Evolutionary conservation across 2,329 filamentous ascomycete genomes (phyloP).

Genomic region (Apiospora marii): DNA sequence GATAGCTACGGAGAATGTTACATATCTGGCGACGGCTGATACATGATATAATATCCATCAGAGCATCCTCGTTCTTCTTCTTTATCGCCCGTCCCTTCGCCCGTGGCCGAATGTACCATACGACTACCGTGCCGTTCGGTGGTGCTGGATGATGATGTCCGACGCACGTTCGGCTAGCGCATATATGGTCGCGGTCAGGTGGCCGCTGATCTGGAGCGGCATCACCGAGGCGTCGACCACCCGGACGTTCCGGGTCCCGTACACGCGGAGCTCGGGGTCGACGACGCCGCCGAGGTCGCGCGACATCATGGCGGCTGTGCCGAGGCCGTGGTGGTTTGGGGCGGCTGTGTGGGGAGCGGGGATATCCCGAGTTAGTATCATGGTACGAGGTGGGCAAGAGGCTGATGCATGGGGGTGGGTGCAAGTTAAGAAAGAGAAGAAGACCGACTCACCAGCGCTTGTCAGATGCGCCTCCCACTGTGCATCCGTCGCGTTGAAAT

Average conservation of each 20-base stretch:
- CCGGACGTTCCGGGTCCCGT: conserved; percentile 57
- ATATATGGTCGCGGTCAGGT: conserved; percentile 61
- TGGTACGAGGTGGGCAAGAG: background rate
- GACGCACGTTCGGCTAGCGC: conserved; percentile 58
- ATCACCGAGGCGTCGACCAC: conserved; percentile 59
- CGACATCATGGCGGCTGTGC: conserved; percentile 60
- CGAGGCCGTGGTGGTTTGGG: conserved; percentile 53
- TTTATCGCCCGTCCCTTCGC: too few species aligned
- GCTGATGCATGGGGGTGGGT: background rate
- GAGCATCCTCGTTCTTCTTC: background rate
- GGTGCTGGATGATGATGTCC: conserved; percentile 36
- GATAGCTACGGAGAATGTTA: background rate
- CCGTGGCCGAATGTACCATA: background rate
- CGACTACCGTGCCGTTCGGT: background rate
- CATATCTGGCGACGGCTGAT: background rate
- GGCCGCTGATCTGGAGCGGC: conserved; percentile 56
- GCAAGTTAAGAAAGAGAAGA: background rate
- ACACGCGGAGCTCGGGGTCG: conserved; percentile 54
- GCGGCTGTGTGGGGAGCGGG: conserved; percentile 29
- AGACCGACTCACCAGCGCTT: background rate
- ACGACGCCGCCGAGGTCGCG: conserved; percentile 58
- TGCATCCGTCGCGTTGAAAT: conserved; percentile 39
- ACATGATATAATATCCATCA: background rate
- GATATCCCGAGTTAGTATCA: conserved; percentile 26
- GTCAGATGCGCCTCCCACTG: conserved; percentile 39